Conservation (phyloP, 208 protist species). For the Leishmania guyanensis region DNA sequence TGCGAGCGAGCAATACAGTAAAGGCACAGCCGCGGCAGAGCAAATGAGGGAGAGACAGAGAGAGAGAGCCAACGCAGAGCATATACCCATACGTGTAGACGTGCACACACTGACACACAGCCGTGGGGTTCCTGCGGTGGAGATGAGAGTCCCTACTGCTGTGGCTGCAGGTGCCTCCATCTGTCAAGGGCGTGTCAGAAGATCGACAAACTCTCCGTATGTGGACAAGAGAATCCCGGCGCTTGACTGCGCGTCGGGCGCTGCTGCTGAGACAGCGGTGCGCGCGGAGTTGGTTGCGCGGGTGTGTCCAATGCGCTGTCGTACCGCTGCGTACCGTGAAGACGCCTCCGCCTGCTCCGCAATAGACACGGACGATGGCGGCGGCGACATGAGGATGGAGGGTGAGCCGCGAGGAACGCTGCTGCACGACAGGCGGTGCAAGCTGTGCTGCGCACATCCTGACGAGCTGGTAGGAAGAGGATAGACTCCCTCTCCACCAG, state of each 20-base stretch:
- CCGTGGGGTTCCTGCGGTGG: background rate
- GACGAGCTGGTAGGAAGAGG: background rate
- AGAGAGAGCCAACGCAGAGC: background rate
- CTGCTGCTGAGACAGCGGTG: background rate
- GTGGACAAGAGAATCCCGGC: slow-evolving; percentile 12
- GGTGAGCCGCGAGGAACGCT: slow-evolving; percentile 10
- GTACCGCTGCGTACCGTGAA: slow-evolving; percentile 27
- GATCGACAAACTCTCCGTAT: slow-evolving; percentile 24
- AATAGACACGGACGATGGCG: slow-evolving; percentile 3
- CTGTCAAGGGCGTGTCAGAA: slow-evolving; percentile 23
- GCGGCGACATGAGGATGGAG: background rate
- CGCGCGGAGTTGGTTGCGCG: slow-evolving; percentile 4
- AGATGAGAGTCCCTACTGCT: background rate
- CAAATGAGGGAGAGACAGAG: background rate
- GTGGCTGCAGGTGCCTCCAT: background rate
- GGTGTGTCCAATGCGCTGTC: slow-evolving; percentile 29
- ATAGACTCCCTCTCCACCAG: slow-evolving; percentile 1
- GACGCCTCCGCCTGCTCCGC: slow-evolving; percentile 26
- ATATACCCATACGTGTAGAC: background rate
- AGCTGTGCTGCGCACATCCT: background rate
- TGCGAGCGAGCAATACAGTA: background rate
- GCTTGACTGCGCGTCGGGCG: background rate
- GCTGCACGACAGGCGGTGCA: slow-evolving; percentile 18
- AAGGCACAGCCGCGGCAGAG: background rate
- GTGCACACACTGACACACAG: background rate